Conservation (phyloP, 306 rosid genomes). For the Cucurbita moschata region DNA sequence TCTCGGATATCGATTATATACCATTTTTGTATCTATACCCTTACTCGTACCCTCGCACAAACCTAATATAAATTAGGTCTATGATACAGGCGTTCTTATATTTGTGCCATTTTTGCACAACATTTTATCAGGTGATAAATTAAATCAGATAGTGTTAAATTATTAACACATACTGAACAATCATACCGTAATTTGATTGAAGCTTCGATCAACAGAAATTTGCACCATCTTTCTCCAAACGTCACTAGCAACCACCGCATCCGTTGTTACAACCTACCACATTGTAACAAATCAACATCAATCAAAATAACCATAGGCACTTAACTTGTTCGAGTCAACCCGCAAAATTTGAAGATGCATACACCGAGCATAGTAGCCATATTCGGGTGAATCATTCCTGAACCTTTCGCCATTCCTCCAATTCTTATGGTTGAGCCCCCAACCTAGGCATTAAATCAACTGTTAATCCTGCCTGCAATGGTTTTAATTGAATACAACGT, state of each 20-base stretch:
- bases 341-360: slow-evolving; percentile 11
- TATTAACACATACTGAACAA: not conserved
- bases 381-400: slow-evolving; percentile 98
- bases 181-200: slow-evolving; percentile 89
- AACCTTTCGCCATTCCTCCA: slow-evolving; percentile 98
- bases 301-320: not conserved
- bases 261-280: slow-evolving; percentile 73
- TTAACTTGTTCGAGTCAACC: not conserved
- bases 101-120: no score
- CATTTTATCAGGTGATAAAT: no score
- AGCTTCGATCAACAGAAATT: slow-evolving; percentile 75
- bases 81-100: no score
- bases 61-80: no score
- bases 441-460: slow-evolving; percentile 38
- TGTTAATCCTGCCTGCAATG: not conserved
- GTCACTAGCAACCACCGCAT: slow-evolving; percentile 60
- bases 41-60: no score
- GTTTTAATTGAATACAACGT: not conserved
- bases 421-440: slow-evolving; percentile 53
- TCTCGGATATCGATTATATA: not conserved
- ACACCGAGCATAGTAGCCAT: slow-evolving; percentile 99
- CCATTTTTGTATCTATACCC: not conserved
- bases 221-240: slow-evolving; percentile 86
- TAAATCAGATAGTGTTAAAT: no score
- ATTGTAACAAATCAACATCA: not conserved